A percentile compares a stretch with the other conserved stretches of the same genome.
Evolutionary conservation across 331 rosid genomes (phyloP).

Genomic region (Rhamnella rubrinervis): DNA sequence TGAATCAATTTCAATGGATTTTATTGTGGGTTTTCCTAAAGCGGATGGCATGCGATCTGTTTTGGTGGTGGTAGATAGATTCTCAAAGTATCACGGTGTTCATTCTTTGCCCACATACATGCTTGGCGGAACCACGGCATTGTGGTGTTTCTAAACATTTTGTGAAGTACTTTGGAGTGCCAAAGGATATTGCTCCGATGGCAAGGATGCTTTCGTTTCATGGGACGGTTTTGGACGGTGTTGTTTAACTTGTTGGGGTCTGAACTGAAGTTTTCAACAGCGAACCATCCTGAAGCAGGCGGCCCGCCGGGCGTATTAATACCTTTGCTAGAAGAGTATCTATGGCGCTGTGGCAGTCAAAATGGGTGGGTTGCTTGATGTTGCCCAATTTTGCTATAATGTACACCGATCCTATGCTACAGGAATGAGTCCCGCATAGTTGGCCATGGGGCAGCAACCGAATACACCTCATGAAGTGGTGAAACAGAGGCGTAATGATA

Average conservation of each 20-base stretch:
- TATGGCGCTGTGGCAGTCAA: not conserved
- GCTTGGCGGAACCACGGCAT: no score
- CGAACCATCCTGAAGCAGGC: not conserved
- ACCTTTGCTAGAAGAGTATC: conserved; percentile 10
- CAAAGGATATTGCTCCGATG: not conserved
- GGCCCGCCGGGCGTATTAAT: not conserved
- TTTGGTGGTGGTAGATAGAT: no score
- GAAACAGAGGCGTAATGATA: no score
- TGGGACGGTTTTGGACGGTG: not conserved
- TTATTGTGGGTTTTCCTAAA: no score
- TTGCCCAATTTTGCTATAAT: not conserved
- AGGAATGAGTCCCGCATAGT: no score
- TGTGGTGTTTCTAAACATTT: no score
- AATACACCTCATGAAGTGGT: no score
- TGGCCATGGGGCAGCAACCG: no score
- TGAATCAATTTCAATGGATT: no score
- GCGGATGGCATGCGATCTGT: no score
- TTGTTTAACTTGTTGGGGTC: conserved; percentile 6
- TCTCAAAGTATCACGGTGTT: no score
- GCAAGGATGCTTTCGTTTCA: not conserved
- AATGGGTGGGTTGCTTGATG: conserved; percentile 3
- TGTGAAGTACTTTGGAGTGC: not conserved
- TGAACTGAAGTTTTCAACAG: not conserved
- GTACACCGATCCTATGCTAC: not conserved
- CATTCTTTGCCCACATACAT: no score